Evolutionary conservation across 768 basidiomycete genomes (phyloP), one percentile per base, ranked within the genome.

Genomic region (button mushroom (Agaricus bisporus)): DNA sequence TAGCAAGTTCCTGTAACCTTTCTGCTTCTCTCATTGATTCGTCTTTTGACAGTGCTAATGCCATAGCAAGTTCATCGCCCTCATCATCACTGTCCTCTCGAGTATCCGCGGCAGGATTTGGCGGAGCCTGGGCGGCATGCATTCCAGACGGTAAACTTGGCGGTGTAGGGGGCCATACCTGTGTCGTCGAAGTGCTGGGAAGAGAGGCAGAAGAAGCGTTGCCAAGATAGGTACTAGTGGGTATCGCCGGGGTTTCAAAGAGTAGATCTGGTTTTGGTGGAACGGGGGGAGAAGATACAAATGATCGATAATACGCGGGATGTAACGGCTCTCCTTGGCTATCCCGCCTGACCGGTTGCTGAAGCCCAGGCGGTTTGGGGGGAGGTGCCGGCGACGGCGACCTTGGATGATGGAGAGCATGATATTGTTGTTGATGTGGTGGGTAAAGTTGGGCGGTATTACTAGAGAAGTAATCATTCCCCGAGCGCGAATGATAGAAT

Each of bases 21-120:
- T 62, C 62, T 58, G 69, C 60, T 47, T 67, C 64, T 36, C 68
- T 60, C 14, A 55, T 55, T 7, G 73, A 69, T 44, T 79, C 79
- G 15, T 77, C 77, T 51, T 77, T 70, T 1, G 81, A 78, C 46
- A 82, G 58, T 14, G 75, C 78, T 14, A 77, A 59, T 10, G 72
- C 78, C 20, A 74, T 58, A 14, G 74, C 73, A n/a, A 79, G 64
- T 25, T 75, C 78, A 26, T 75, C 73, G 36, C 75, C 71, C 26
- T 75, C 73, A 36, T 75, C 70, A 29, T 68, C 66, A 18, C 69
- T 62, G 29, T 59, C 57, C 22, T 22, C 43, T 22, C n/a, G 42
- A 25, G 61, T 58, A n/a, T 7, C 29, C 6, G 18, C n/a, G n/a
- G 17, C 18, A 20, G 41, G 32, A 11, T 32, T 4, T 8, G 32